These are phyloP conservation scores for Pseudogymnoascus verrucosus DNA, from an alignment of 2,329 filamentous ascomycete species.

Conservation along the genomic window DNA sequence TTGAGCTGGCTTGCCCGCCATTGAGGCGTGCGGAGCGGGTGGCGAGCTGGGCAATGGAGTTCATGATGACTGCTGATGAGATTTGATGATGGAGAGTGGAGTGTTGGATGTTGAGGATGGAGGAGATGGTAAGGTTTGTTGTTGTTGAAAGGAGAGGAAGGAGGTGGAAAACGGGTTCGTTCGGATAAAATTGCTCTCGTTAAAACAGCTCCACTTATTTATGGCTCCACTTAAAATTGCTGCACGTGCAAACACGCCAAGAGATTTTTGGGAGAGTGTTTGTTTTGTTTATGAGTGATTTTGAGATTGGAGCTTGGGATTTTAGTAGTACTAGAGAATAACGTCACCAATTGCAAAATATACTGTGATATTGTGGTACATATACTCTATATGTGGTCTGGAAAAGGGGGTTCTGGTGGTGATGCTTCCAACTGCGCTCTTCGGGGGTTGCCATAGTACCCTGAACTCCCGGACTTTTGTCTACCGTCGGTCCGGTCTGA, in stretches of 20 bases:
- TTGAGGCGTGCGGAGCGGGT: slow-evolving; percentile 18
- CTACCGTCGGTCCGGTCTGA: slow-evolving; percentile 8
- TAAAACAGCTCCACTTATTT: slow-evolving; percentile 7
- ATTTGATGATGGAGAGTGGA: slow-evolving; percentile 16
- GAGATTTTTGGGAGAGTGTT: background rate
- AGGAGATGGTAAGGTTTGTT: background rate
- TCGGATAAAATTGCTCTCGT: slow-evolving; percentile 9
- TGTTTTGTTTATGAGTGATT: slow-evolving; percentile 3
- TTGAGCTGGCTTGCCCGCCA: slow-evolving; percentile 20
- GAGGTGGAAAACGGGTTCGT: slow-evolving; percentile 9
- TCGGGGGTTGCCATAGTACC: slow-evolving; percentile 7
- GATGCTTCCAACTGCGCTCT: background rate
- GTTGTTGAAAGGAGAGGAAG: slow-evolving; percentile 10
- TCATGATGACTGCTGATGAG: slow-evolving; percentile 23
- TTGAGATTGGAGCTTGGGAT: background rate
- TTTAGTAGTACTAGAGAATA: background rate
- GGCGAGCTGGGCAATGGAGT: slow-evolving; percentile 20
- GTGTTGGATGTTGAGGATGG: slow-evolving; percentile 9
- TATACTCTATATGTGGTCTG: background rate
- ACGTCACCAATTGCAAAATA: background rate
- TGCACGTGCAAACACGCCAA: slow-evolving; percentile 8
- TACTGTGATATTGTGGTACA: background rate
- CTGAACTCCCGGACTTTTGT: slow-evolving; percentile 2
- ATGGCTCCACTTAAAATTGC: slow-evolving; percentile 6
- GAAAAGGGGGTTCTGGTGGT: background rate